Conservation (phyloP, 2,329 filamentous ascomycete species). For the Stachybotrys chartarum region DNA sequence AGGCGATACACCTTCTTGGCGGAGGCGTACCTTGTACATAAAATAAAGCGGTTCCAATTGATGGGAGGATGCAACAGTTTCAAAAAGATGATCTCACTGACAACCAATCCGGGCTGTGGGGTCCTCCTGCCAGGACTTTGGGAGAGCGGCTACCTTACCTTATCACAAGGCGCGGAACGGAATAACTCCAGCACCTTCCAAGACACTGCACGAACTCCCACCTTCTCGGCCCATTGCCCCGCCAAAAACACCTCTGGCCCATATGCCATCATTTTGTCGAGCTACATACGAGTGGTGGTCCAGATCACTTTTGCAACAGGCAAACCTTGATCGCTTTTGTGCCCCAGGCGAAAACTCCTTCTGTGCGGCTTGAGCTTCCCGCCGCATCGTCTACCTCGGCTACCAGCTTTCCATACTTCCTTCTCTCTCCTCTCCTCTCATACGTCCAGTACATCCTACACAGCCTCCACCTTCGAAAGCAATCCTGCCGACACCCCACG, state of each 20-base stretch:
- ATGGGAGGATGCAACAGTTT: too few relatives aligned
- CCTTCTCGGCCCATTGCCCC: conserved; percentile 5
- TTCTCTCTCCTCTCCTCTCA: background rate
- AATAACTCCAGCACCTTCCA: background rate
- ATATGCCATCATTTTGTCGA: background rate
- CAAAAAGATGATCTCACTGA: background rate
- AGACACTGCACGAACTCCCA: background rate
- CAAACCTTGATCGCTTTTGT: background rate
- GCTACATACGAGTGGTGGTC: background rate
- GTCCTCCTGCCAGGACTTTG: too few relatives aligned
- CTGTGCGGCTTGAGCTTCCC: background rate
- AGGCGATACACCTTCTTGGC: background rate
- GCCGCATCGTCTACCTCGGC: background rate
- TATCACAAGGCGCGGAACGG: conserved; percentile 1
- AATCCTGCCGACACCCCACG: background rate
- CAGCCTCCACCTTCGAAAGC: background rate
- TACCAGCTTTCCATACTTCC: background rate
- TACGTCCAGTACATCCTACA: background rate
- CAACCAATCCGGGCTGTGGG: background rate
- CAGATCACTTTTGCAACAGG: background rate
- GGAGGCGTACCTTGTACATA: too few relatives aligned
- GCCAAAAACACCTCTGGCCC: conserved; percentile 2
- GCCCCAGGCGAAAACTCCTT: background rate
- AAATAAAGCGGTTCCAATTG: too few relatives aligned
- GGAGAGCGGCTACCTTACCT: too few relatives aligned